Evolutionary conservation across 2,329 filamentous ascomycete genomes (phyloP).

Genomic region (Fusarium anthophilum): DNA sequence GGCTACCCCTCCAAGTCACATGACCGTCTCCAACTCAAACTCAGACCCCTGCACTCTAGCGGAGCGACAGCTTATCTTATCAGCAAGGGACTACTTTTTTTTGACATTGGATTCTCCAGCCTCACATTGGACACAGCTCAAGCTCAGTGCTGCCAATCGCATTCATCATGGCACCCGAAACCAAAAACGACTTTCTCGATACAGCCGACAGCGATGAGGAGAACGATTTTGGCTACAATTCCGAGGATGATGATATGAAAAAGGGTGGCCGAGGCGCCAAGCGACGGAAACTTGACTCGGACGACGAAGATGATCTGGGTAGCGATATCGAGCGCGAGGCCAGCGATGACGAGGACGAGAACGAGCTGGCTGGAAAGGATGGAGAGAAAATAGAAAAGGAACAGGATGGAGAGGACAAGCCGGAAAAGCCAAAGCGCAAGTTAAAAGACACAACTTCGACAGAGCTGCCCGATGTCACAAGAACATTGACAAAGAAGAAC

Average conservation of each 20-base stretch:
- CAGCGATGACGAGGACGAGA: slow-evolving; percentile 47
- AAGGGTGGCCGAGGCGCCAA: slow-evolving; percentile 72
- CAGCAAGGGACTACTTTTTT: slow-evolving; percentile 40
- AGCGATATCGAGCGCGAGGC: slow-evolving; percentile 50
- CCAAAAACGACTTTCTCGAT: slow-evolving; percentile 77
- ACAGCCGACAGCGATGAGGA: slow-evolving; percentile 67
- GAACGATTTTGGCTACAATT: slow-evolving; percentile 69
- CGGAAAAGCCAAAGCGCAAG: slow-evolving; percentile 37
- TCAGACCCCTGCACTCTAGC: not conserved
- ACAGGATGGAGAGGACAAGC: slow-evolving; percentile 27
- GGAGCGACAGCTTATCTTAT: slow-evolving; percentile 38
- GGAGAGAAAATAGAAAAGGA: slow-evolving; percentile 36
- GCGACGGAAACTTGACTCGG: slow-evolving; percentile 65
- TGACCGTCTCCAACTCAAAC: slow-evolving; percentile 6
- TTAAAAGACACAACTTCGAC: slow-evolving; percentile 43
- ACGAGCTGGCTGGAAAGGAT: slow-evolving; percentile 44
- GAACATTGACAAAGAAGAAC: slow-evolving; percentile 72
- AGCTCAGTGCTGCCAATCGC: slow-evolving; percentile 4
- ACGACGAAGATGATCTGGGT: slow-evolving; percentile 47
- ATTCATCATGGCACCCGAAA: slow-evolving; percentile 69
- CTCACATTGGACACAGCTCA: slow-evolving; percentile 6
- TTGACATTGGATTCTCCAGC: slow-evolving; percentile 8
- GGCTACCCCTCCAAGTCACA: slow-evolving; percentile 32
- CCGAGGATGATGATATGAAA: slow-evolving; percentile 73
- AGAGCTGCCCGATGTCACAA: slow-evolving; percentile 59